Percentiles rank a stretch among this genome's conserved stretches.
Conservation (phyloP, 2,329 filamentous ascomycete genomes). For the Coniochaeta hoffmannii region DNA sequence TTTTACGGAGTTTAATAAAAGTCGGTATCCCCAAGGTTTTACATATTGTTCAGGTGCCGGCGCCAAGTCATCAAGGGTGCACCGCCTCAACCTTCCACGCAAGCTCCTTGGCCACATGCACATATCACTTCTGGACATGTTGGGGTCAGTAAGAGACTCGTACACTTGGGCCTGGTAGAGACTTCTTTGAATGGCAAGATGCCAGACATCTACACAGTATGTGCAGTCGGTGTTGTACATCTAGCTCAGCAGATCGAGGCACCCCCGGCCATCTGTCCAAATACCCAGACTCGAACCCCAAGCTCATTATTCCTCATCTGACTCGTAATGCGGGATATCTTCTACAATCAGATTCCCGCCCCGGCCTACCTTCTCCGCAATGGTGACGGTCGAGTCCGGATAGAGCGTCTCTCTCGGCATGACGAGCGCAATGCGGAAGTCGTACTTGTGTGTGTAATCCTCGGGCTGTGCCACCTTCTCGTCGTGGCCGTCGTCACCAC, state of each 20-base stretch:
- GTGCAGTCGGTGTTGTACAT: neutral
- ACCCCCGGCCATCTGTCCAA: too few relatives aligned
- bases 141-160: neutral
- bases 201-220: too few relatives aligned
- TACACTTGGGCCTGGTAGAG: too few relatives aligned
- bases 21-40: too few relatives aligned
- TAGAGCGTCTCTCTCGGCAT: slow-evolving; percentile 80
- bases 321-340: slow-evolving; percentile 30
- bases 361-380: slow-evolving; percentile 68
- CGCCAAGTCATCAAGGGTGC: slow-evolving; percentile 6
- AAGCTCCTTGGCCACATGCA: slow-evolving; percentile 4
- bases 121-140: neutral
- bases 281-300: neutral
- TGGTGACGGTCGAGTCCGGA: slow-evolving; percentile 54
- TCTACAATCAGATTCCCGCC: slow-evolving; percentile 91
- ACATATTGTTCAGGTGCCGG: neutral
- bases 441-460: slow-evolving; percentile 72
- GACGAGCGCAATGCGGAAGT: slow-evolving; percentile 77
- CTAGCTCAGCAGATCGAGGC: too few relatives aligned
- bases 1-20: too few relatives aligned
- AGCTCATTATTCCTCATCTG: slow-evolving; percentile 20
- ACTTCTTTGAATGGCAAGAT: too few relatives aligned
- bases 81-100: slow-evolving; percentile 12
- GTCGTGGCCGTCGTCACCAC: slow-evolving; percentile 32
- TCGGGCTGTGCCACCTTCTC: slow-evolving; percentile 44